Conservation (phyloP, 2,329 filamentous ascomycete species). For the Pseudogymnoascus sp. region DNA sequence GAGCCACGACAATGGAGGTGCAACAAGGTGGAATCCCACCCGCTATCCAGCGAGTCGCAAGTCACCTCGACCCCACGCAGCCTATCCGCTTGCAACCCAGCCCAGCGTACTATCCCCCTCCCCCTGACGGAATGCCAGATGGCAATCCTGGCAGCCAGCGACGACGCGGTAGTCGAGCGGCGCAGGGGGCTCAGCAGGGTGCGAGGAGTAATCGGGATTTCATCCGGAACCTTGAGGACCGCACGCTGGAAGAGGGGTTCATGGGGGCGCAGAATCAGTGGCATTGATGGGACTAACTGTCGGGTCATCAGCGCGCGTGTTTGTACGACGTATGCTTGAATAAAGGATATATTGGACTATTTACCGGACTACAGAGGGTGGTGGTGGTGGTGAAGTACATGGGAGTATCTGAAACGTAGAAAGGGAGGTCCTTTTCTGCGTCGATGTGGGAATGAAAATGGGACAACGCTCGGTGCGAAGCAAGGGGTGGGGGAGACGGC, state of each 20-base stretch:
- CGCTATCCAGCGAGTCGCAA: slow-evolving; percentile 88
- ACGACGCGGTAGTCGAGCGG: slow-evolving; percentile 66
- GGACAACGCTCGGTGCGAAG: not conserved
- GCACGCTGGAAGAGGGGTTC: slow-evolving; percentile 87
- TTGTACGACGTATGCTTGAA: slow-evolving; percentile 1
- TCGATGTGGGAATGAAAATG: not conserved
- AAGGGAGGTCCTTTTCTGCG: not conserved
- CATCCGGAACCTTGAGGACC: slow-evolving; percentile 87
- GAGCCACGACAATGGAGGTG: slow-evolving; percentile 93
- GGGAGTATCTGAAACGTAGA: not conserved
- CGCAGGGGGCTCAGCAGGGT: slow-evolving; percentile 45
- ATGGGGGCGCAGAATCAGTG: slow-evolving; percentile 54
- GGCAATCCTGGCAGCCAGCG: slow-evolving; percentile 50
- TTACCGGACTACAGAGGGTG: not conserved
- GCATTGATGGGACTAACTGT: slow-evolving; percentile 58
- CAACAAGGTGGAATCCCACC: slow-evolving; percentile 87
- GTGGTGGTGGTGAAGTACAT: not conserved
- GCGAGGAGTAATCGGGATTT: slow-evolving; percentile 67
- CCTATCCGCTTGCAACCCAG: slow-evolving; percentile 92
- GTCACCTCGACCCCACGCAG: slow-evolving; percentile 87
- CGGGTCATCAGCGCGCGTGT: not conserved
- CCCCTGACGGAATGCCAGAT: slow-evolving; percentile 70
- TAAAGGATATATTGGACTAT: slow-evolving; percentile 8
- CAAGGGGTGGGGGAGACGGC: not conserved
- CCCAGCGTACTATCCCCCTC: slow-evolving; percentile 93